Evolutionary conservation across 495 filamentous ascomycete species (phyloP), one percentile per base, ranked within the genome.

Genomic region (Lepraria neglecta): DNA sequence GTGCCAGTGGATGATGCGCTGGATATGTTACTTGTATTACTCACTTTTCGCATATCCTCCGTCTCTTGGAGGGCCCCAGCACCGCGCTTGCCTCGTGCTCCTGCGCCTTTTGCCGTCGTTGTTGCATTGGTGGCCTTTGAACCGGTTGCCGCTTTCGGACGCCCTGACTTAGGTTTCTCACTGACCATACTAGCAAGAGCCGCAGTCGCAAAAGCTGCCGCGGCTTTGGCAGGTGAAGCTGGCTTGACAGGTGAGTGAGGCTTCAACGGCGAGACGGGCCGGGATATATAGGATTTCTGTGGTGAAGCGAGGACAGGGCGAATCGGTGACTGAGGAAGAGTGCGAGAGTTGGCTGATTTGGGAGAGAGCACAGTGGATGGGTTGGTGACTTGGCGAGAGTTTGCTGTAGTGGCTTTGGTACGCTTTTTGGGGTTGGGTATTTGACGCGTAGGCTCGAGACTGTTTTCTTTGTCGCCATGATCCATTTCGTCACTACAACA

Each of bases 391-490:
- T 56, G 64, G 38, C 65, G 62, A n/a, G 63, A 54, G n/a, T 71
- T 67, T 17, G 69, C 65, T 1, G 68, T 67, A 14, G 68, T 59
- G 9, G 67, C 67, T 68, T 76, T 78, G 28, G 68, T 71, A 28
- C 85, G 81, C 67, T 86, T 83, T 71, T 87, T 88, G 15, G 86
- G 82, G 56, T 84, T 80, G 38, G 77, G 76, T 33, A 81, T 69
- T 1, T 72, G 72, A n/a, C 72, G 63, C 17, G 73, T 70, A 54
- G 69, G 68, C 1, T 75, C 69, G 12, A 75, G 73, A 28, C 81
- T 84, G 65, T 95, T 95, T 69, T 96, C 89, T 69, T 95, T 92
- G 71, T 92, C 84, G n/a, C 76, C 80, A 63, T 77, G 80, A 7
- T 80, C 75, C 10, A 86, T 84, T 62, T 87, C 83, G 62, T 84